Evolutionary conservation across 345 rosid species (phyloP).

Genomic region (Eucalyptus curtisii): DNA sequence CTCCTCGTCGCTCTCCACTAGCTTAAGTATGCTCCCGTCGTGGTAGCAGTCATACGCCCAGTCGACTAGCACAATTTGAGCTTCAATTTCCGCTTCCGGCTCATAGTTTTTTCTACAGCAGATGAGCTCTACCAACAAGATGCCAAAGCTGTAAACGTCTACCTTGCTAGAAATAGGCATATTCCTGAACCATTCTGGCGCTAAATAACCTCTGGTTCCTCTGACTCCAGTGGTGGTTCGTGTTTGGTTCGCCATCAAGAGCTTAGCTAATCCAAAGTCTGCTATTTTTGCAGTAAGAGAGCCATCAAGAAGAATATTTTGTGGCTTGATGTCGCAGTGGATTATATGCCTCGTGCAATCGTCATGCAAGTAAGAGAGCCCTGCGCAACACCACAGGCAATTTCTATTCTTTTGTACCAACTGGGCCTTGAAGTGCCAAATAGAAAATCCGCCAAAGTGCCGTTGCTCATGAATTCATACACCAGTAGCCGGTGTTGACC

Average conservation of each 20-base stretch:
- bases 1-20: background rate
- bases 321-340: conserved; percentile 4
- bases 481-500: conserved; percentile 6
- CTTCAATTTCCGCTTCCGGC: background rate
- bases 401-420: conserved; percentile 6
- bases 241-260: background rate
- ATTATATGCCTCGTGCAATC: conserved; percentile 3
- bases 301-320: conserved; percentile 5
- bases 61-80: background rate
- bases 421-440: background rate
- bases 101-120: background rate
- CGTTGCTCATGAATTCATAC: conserved; percentile 16
- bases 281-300: background rate
- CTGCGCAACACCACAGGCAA: conserved; percentile 7
- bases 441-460: conserved; percentile 1
- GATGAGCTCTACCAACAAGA: conserved; percentile 7
- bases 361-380: conserved; percentile 14
- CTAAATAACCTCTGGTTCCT: conserved; percentile 6
- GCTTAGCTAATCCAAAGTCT: conserved; percentile 9
- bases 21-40: background rate
- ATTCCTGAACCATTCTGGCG: conserved; percentile 9
- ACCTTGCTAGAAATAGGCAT: conserved; percentile 7
- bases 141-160: conserved; percentile 20
- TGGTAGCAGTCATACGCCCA: conserved; percentile 1
- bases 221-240: background rate